A percentile compares a stretch with the other conserved stretches of the same genome.
Conservation (phyloP, 177 flowering plant genomes). For the Telopea speciosissima region DNA sequence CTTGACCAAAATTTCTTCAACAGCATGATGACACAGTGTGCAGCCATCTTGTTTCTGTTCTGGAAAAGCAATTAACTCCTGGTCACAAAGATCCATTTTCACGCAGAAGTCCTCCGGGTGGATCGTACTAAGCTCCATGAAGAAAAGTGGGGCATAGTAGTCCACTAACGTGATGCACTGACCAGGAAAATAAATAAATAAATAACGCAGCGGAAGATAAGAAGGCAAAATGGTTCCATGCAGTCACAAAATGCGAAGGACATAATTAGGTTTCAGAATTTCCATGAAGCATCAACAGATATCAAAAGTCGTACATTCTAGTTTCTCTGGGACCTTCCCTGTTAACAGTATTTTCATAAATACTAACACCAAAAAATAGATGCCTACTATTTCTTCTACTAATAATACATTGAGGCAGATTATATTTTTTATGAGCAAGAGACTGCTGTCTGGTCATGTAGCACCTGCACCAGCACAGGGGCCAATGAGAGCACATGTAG, state of each 20-base stretch:
- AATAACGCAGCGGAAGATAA: too few species aligned
- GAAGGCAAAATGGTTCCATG: background rate
- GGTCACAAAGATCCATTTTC: slow-evolving; percentile 57
- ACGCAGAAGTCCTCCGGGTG: slow-evolving; percentile 59
- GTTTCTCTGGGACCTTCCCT: background rate
- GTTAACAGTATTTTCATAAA: background rate
- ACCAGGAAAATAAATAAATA: slow-evolving; percentile 2
- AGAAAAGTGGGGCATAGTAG: slow-evolving; percentile 74
- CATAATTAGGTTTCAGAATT: background rate
- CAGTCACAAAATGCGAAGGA: slow-evolving; percentile 1
- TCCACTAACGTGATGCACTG: slow-evolving; percentile 85
- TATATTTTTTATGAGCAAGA: too few species aligned
- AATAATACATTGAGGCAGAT: background rate
- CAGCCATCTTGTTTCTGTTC: slow-evolving; percentile 42
- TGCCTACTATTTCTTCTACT: background rate
- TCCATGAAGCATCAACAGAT: background rate
- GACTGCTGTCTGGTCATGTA: too few species aligned
- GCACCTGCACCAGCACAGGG: too few species aligned
- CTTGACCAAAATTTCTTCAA: slow-evolving; percentile 51
- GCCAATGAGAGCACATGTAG: too few species aligned
- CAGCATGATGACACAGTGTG: slow-evolving; percentile 51
- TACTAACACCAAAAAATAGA: background rate
- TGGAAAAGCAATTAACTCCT: slow-evolving; percentile 15
- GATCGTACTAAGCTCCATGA: slow-evolving; percentile 44
- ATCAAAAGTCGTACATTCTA: background rate